Evolutionary conservation across 2,329 filamentous ascomycete genomes (phyloP), one percentile per base, ranked within the genome.

Genomic region (Tolypocladium sp.): DNA sequence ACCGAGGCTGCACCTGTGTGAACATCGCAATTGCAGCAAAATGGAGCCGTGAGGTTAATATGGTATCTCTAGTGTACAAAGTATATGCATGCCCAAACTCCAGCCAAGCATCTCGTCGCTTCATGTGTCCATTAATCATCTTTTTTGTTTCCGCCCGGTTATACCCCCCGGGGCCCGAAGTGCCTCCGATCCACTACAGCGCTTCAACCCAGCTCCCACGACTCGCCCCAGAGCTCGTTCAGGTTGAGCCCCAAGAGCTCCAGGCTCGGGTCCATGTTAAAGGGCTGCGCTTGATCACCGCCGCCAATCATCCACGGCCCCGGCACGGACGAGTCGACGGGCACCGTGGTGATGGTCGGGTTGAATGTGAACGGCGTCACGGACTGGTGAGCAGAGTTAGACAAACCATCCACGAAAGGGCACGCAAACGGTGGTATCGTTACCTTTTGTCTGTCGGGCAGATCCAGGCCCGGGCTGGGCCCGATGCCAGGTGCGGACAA

Each of bases 161-260:
- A 49, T 4, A 4, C 22, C 4, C 22, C 25, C 15, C n/a, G n/a
- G n/a, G n/a, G n/a, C n/a, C n/a, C 15, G 30, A 30, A 15, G 30
- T 30, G 49, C 49, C 30, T 20, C n/a, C 17, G 30, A 4, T 15
- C 17, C 27, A 22, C 9, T 9, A 22, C 20, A 20, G 10, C 49
- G 20, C 49, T 7, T 53, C 25, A 74, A 59, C 73, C 74, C 61
- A 75, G 66, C 63, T 77, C 75, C 76, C 76, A 78, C 57, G 74
- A 74, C 62, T 81, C 79, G 46, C 79, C 80, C 81, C 81, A 83
- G 57, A 83, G 71, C 63, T 83, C 80, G 61, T 82, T 82, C 56
- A 83, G 68, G 62, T 82, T 81, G 58, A 81, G 73, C 4, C 80
- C 81, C 55, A 83, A 69, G 51, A 80, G 70, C 65, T 82, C 81